Evolutionary conservation across 805 yeast species (phyloP), one percentile per base, ranked within the genome.

Genomic region (Peterozyma xylosa): DNA sequence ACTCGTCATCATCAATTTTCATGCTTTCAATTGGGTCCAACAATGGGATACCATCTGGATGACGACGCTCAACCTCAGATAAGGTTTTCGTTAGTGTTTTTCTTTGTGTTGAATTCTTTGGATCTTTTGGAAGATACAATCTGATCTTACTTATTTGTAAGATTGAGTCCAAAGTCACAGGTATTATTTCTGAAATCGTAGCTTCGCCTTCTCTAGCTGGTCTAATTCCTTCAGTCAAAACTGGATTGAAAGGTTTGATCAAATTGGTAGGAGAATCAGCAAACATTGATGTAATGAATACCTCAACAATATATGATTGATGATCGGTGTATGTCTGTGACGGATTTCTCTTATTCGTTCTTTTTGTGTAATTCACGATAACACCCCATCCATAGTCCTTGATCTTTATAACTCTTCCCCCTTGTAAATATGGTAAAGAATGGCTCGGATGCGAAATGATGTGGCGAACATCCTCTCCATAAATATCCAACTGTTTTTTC

Each of bases 321-420:
- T 91, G 96, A 53, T 90, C 96, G 14, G 82, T 71, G 59, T 67
- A 87, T 2, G 66, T 68, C 44, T 76, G 79, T 10, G 73, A 54
- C 17, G 77, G 75, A 50, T 75, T 72, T 57, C 84, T 73, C 55
- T 79, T 83, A 55, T 69, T 76, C 39, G 66, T 63, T 59, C 98
- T 74, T 62, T 88, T 90, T 36, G 76, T 70, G 53, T 82, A 86
- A 39, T 80, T 78, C 10, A 86, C 79, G 11, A 90, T 93, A 58
- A 86, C 84, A 46, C 91, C 96, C 99, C 99, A 93, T n/a, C 96
- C 97, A 59, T 89, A 95, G 48, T 88, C 85, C 43, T 71, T 72
- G 11, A 90, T 77, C 53, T 80, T 78, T 32, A 90, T 64, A 46
- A 93, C 73, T 62, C 99, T 77, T 30, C 99, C 99, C 13, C 86